A percentile compares a stretch with the other conserved stretches of the same genome.
phyloP scores from a whole-genome alignment of 345 rosid genomes.

The Bruguiera sexangula region DNA sequence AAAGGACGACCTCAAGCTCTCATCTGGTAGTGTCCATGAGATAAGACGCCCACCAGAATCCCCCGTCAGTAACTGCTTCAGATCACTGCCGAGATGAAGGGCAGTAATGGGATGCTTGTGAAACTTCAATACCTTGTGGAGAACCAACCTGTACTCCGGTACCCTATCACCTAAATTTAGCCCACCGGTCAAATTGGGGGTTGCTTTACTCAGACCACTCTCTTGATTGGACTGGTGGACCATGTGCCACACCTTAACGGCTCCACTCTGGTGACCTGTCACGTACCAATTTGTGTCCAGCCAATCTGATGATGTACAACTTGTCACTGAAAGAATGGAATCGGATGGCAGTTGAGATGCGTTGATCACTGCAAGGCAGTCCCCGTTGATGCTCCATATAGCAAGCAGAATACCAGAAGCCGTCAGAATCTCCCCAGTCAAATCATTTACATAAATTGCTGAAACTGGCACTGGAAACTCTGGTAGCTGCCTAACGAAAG shows the following conservation, averaged over 20 bases:
- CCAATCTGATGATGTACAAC: constrained; percentile 88
- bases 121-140: constrained; percentile 76
- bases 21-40: constrained; percentile 96
- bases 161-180: constrained; percentile 54
- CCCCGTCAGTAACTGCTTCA: constrained; percentile 93
- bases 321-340: constrained; percentile 80
- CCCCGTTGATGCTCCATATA: constrained; percentile 97
- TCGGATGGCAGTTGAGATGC: constrained; percentile 97
- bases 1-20: constrained; percentile 56
- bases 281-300: constrained; percentile 86
- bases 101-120: constrained; percentile 91
- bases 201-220: constrained; percentile 42
- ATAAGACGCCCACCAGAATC: constrained; percentile 80
- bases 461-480: constrained; percentile 84
- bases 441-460: constrained; percentile 85
- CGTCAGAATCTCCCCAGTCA: constrained; percentile 89
- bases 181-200: constrained; percentile 46
- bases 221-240: constrained; percentile 60
- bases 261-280: constrained; percentile 99
- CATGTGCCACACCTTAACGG: constrained; percentile 97
- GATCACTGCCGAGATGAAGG: constrained; percentile 65
- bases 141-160: constrained; percentile 81
- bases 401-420: constrained; percentile 96
- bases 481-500: constrained; percentile 83
- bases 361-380: constrained; percentile 84